These are phyloP conservation scores for Leishmania braziliensis DNA, from an alignment of 208 protist genomes.

Conservation along the genomic window DNA sequence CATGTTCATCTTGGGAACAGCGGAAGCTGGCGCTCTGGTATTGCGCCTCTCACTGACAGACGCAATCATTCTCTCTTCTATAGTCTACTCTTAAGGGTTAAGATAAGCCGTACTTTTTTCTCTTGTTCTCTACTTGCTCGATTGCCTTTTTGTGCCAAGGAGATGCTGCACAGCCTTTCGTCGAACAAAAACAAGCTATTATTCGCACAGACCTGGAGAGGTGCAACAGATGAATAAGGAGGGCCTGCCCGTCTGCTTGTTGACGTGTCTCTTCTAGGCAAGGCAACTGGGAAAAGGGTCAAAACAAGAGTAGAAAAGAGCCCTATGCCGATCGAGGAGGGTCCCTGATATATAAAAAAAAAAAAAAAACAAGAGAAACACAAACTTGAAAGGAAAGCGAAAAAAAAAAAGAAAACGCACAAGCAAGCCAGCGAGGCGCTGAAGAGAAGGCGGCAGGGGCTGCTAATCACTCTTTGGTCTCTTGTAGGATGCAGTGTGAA, in stretches of 20 bases:
- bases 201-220: not conserved
- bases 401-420: not conserved
- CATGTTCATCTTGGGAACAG: slow-evolving; percentile 10
- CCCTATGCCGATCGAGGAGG: not conserved
- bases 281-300: not conserved
- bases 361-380: not conserved
- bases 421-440: not conserved
- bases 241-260: not conserved
- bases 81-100: not conserved
- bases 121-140: not conserved
- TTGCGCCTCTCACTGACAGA: slow-evolving; percentile 10
- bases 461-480: not conserved
- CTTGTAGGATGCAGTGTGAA: not conserved
- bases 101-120: not conserved
- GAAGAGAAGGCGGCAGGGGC: not conserved
- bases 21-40: not conserved
- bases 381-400: not conserved
- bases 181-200: not conserved
- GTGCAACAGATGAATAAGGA: slow-evolving; percentile 1
- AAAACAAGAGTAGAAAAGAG: not conserved
- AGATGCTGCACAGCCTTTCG: not conserved
- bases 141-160: not conserved
- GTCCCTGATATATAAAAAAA: not conserved
- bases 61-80: slow-evolving; percentile 11
- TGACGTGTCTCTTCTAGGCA: not conserved